phyloP scores from a whole-genome alignment of 2,329 filamentous ascomycete species.

The Elsinoe fawcettii region DNA sequence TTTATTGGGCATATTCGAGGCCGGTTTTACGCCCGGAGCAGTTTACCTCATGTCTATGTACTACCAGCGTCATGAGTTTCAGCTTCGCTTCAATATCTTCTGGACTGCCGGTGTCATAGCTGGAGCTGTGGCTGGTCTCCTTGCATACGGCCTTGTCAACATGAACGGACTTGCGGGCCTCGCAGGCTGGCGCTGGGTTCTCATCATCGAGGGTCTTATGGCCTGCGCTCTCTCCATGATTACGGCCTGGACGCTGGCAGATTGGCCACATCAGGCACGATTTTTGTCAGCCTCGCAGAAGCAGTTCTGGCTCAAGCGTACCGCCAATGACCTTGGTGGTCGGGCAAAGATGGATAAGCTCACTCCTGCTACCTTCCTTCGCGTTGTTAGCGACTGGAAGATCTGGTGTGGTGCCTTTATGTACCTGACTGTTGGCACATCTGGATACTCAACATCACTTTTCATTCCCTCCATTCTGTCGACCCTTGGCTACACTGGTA shows the following conservation, averaged over 20 bases:
- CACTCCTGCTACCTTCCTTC: conserved; percentile 40
- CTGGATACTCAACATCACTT: conserved; percentile 39
- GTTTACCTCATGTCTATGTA: conserved; percentile 33
- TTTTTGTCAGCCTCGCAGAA: conserved; percentile 43
- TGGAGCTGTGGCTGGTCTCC: conserved; percentile 35
- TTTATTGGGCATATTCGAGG: conserved; percentile 32
- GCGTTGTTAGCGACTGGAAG: conserved; percentile 43
- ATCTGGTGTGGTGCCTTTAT: conserved; percentile 36
- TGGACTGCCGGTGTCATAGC: conserved; percentile 36
- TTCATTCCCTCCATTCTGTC: conserved; percentile 38
- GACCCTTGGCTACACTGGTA: conserved; percentile 35
- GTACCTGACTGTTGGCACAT: conserved; percentile 36
- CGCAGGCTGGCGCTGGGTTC: conserved; percentile 28
- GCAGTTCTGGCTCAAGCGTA: conserved; percentile 35
- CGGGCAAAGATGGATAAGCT: conserved; percentile 46
- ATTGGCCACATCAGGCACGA: conserved; percentile 38
- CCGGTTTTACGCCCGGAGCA: conserved; percentile 30
- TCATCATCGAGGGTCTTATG: conserved; percentile 27
- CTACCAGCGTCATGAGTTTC: conserved; percentile 38
- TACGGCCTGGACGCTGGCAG: conserved; percentile 30
- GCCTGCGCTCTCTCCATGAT: conserved; percentile 23
- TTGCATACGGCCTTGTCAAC: conserved; percentile 32
- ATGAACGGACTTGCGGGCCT: conserved; percentile 28
- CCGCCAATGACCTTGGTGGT: conserved; percentile 32
- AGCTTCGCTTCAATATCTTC: conserved; percentile 36